A percentile compares a stretch with the other conserved stretches of the same genome.
phyloP scores from a whole-genome alignment of 805 yeast species.

The Spathaspora boniae region DNA sequence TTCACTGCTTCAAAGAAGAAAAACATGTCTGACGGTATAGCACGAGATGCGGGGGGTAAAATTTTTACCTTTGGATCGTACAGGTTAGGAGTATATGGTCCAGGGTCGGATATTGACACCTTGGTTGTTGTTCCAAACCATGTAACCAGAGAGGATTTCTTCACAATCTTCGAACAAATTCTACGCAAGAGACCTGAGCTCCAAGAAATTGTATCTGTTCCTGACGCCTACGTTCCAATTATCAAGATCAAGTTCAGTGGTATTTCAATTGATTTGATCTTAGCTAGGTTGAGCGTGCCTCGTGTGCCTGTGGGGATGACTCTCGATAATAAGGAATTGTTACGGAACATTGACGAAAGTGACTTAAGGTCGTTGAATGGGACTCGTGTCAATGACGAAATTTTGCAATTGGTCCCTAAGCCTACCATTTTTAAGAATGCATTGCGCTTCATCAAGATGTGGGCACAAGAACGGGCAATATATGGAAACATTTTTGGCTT shows the following conservation, averaged over 20 bases:
- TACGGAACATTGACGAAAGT: slow-evolving; percentile 85
- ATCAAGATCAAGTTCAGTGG: slow-evolving; percentile 86
- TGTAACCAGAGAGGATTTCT: slow-evolving; percentile 86
- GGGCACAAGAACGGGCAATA: slow-evolving; percentile 95
- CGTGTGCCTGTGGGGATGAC: slow-evolving; percentile 75
- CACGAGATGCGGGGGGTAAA: slow-evolving; percentile 95
- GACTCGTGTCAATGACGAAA: slow-evolving; percentile 95
- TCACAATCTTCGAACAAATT: slow-evolving; percentile 70
- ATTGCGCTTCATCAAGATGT: slow-evolving; percentile 83
- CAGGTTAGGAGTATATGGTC: slow-evolving; percentile 93
- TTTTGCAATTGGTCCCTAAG: slow-evolving; percentile 83
- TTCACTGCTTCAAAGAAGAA: slow-evolving; percentile 72
- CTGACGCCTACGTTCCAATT: slow-evolving; percentile 97
- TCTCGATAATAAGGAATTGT: slow-evolving; percentile 77
- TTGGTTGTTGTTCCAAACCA: slow-evolving; percentile 96
- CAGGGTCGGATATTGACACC: slow-evolving; percentile 97
- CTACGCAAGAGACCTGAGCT: slow-evolving; percentile 73
- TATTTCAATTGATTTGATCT: slow-evolving; percentile 87
- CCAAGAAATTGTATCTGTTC: slow-evolving; percentile 89
- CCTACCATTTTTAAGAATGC: slow-evolving; percentile 92
- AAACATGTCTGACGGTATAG: slow-evolving; percentile 97
- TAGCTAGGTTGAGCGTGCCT: slow-evolving; percentile 78
- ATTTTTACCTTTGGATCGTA: slow-evolving; percentile 96
- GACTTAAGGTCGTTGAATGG: slow-evolving; percentile 91
- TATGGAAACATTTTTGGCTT: slow-evolving; percentile 95